Conservation (phyloP, 2,329 filamentous ascomycete genomes). For the Nigrospora osmanthi region DNA sequence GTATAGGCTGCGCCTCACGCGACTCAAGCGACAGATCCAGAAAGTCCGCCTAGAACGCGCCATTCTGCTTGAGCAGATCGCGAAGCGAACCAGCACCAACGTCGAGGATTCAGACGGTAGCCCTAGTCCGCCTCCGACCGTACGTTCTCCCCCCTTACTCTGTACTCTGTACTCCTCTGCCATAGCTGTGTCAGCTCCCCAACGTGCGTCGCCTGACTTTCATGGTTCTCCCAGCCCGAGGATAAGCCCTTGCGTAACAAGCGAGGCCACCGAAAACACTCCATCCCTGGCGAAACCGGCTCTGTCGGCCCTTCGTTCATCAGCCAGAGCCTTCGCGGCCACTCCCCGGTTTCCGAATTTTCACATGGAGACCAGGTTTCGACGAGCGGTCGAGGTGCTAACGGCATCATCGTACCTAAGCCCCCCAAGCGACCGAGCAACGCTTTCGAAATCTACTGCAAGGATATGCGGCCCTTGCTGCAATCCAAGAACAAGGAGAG, state of each 20-base stretch:
- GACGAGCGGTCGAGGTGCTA: slow-evolving; percentile 21
- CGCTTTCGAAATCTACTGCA: slow-evolving; percentile 49
- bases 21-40: slow-evolving; percentile 77
- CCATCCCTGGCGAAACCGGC: slow-evolving; percentile 32
- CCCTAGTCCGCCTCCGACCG: slow-evolving; percentile 71
- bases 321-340: slow-evolving; percentile 35
- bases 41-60: slow-evolving; percentile 86
- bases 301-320: slow-evolving; percentile 33
- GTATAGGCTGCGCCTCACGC: slow-evolving; percentile 67
- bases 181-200: slow-evolving; percentile 4
- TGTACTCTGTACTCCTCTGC: slow-evolving; percentile 4
- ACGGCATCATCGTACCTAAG: slow-evolving; percentile 22
- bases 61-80: slow-evolving; percentile 64
- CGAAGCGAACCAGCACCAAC: slow-evolving; percentile 65
- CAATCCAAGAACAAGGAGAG: slow-evolving; percentile 35
- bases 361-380: slow-evolving; percentile 39
- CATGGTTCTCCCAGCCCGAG: slow-evolving; percentile 46
- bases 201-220: no score
- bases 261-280: slow-evolving; percentile 59
- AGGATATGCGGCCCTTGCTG: slow-evolving; percentile 36
- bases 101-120: slow-evolving; percentile 74
- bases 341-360: slow-evolving; percentile 45
- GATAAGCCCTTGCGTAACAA: slow-evolving; percentile 72
- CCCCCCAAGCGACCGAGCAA: slow-evolving; percentile 34
- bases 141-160: slow-evolving; percentile 31